phyloP scores from a whole-genome alignment of 2,329 filamentous ascomycete genomes.

The Diaporthe vaccinii region DNA sequence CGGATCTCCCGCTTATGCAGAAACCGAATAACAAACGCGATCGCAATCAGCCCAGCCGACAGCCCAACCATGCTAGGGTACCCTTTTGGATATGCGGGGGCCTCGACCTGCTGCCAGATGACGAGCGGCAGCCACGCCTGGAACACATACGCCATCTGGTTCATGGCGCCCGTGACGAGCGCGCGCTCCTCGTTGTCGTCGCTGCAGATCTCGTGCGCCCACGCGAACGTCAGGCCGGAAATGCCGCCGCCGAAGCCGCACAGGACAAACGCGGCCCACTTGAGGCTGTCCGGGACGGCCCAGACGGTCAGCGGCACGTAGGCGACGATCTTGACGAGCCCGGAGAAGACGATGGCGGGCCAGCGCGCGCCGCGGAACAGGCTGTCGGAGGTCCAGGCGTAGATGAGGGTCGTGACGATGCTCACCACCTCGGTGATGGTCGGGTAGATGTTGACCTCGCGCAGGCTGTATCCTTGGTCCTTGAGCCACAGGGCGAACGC shows the following conservation, averaged over 20 bases:
- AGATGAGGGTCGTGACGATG: constrained; percentile 71
- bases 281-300: constrained; percentile 66
- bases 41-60: constrained; percentile 62
- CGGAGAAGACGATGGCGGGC: constrained; percentile 73
- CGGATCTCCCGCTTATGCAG: constrained; percentile 59
- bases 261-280: constrained; percentile 74
- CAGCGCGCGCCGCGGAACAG: constrained; percentile 71
- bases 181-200: constrained; percentile 74
- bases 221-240: constrained; percentile 61
- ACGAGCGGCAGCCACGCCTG: constrained; percentile 78
- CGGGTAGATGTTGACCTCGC: constrained; percentile 65
- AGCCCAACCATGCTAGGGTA: constrained; percentile 68
- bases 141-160: constrained; percentile 77
- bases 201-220: constrained; percentile 64
- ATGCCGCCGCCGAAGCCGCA: constrained; percentile 64
- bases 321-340: constrained; percentile 57
- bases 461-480: constrained; percentile 56
- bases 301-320: constrained; percentile 58
- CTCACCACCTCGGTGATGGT: constrained; percentile 69
- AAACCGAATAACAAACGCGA: constrained; percentile 60
- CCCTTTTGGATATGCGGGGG: constrained; percentile 67
- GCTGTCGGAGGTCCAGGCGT: constrained; percentile 76
- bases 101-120: constrained; percentile 74
- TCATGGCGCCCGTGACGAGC: constrained; percentile 75
- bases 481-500: constrained; percentile 67